Evolutionary conservation across 495 filamentous ascomycete species (phyloP).

Genomic region (Staphylotrichum longicolle): DNA sequence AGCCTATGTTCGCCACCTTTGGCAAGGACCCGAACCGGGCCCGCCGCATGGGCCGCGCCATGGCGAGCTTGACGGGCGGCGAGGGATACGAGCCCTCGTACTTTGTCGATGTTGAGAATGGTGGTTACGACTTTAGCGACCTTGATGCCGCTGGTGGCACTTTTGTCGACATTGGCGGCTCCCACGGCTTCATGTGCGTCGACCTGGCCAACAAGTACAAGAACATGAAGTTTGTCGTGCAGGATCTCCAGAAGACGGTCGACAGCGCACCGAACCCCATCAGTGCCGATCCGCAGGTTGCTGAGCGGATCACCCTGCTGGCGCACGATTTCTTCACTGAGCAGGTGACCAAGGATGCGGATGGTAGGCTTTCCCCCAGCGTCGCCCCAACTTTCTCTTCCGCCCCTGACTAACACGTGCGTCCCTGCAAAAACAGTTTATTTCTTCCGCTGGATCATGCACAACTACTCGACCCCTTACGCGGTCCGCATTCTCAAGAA

Average conservation of each 20-base stretch:
- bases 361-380: conserved; percentile 31
- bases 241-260: conserved; percentile 52
- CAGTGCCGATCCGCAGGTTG: conserved; percentile 40
- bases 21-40: conserved; percentile 47
- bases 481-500: conserved; percentile 52
- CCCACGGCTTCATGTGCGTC: conserved; percentile 52
- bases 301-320: conserved; percentile 43
- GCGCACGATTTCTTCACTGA: conserved; percentile 55
- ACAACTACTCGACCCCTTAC: conserved; percentile 60
- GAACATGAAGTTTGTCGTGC: conserved; percentile 55
- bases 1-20: conserved; percentile 53
- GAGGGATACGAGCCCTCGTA: conserved; percentile 51
- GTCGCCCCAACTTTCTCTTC: neutral
- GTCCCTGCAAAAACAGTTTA: conserved; percentile 37
- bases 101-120: conserved; percentile 39
- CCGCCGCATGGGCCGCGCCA: conserved; percentile 51
- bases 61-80: conserved; percentile 48
- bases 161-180: conserved; percentile 57
- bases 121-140: conserved; percentile 45
- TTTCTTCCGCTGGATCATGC: conserved; percentile 57
- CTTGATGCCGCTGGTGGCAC: conserved; percentile 41
- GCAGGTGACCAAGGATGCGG: conserved; percentile 53
- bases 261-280: conserved; percentile 44
- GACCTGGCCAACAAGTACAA: conserved; percentile 48
- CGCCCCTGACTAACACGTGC: neutral